Evolutionary conservation across 106 monocot species (phyloP).

Genomic region (Dendrobium officinale): DNA sequence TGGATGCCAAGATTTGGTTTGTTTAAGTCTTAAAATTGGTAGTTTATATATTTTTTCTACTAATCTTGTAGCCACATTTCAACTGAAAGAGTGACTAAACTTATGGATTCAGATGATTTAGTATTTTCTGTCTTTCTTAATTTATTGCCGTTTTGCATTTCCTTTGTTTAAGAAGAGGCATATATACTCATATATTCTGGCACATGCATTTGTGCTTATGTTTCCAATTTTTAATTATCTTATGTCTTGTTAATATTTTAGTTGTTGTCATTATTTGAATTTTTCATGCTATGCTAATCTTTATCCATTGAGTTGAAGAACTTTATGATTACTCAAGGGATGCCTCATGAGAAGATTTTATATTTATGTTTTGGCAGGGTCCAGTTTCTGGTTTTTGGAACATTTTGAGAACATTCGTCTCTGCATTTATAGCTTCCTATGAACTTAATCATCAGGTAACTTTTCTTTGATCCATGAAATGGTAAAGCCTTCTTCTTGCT

Average conservation of each 20-base stretch:
- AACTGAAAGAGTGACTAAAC: background rate
- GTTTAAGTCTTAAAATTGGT: background rate
- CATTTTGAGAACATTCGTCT: slow-evolving; percentile 73
- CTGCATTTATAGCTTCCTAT: slow-evolving; percentile 90
- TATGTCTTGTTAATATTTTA: background rate
- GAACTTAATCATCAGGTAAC: slow-evolving; percentile 65
- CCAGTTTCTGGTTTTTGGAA: slow-evolving; percentile 78
- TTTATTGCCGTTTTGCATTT: background rate
- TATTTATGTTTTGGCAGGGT: slow-evolving; percentile 35
- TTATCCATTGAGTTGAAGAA: background rate
- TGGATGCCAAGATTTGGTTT: background rate
- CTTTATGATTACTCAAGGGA: background rate
- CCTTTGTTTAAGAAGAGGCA: background rate
- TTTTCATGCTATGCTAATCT: background rate
- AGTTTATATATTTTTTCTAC: background rate
- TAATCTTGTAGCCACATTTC: background rate
- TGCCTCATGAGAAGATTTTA: background rate
- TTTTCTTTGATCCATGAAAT: background rate
- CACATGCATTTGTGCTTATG: background rate
- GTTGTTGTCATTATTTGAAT: background rate
- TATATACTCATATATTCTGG: background rate
- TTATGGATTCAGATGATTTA: background rate
- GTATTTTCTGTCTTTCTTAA: background rate
- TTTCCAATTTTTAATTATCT: background rate
- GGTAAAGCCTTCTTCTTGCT: background rate